phyloP scores from a whole-genome alignment of 345 rosid genomes.

The Nephelium lappaceum region DNA sequence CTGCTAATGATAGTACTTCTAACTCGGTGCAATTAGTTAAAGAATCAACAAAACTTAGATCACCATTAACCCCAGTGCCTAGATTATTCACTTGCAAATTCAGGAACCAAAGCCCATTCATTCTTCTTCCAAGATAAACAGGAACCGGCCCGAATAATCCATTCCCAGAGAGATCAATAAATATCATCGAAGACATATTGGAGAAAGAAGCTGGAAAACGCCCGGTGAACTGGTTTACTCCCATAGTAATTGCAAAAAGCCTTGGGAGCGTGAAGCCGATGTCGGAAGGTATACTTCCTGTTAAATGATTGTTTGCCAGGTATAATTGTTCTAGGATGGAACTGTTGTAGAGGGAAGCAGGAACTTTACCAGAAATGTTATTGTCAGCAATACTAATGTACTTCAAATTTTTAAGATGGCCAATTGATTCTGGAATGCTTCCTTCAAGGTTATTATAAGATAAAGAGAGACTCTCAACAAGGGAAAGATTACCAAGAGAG shows the following conservation, averaged over 20 bases:
- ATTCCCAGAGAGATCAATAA: background rate
- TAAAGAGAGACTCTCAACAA: background rate
- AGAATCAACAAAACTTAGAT: conserved; percentile 22
- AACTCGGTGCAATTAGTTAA: conserved; percentile 25
- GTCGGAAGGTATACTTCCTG: conserved; percentile 15
- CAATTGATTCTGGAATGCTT: conserved; percentile 11
- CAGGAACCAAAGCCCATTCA: conserved; percentile 17
- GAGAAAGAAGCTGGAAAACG: conserved; percentile 30
- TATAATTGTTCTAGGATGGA: background rate
- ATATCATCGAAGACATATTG: conserved; percentile 29
- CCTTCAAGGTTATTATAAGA: conserved; percentile 11
- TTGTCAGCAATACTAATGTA: background rate
- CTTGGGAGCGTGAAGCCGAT: conserved; percentile 23
- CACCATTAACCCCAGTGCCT: conserved; percentile 20
- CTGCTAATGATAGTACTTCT: background rate
- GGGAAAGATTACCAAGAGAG: conserved; percentile 18
- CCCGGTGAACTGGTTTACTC: conserved; percentile 30
- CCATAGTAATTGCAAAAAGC: background rate
- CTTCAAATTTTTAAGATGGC: conserved; percentile 2
- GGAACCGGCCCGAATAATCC: conserved; percentile 27
- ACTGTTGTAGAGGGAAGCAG: conserved; percentile 11
- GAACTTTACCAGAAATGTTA: conserved; percentile 1
- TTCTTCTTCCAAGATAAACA: conserved; percentile 13
- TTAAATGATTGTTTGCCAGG: background rate
- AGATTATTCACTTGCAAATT: conserved; percentile 13